Evolutionary conservation across 2,329 filamentous ascomycete species (phyloP).

Genomic region (Zymoseptoria passerinii): DNA sequence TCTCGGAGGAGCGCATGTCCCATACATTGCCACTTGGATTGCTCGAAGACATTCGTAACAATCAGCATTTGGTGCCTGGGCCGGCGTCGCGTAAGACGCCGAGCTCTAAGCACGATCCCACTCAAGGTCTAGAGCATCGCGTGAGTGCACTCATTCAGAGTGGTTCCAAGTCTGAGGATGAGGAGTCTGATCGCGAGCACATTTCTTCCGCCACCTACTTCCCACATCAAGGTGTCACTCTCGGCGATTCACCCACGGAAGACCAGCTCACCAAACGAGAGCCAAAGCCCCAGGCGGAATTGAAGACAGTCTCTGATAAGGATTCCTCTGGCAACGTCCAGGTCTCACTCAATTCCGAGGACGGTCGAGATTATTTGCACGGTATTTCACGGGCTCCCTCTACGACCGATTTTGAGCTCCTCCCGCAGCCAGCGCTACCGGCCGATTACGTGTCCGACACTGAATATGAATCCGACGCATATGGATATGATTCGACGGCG

Average conservation of each 20-base stretch:
- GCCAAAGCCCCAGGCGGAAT: constrained; percentile 9
- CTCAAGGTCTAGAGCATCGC: constrained; percentile 13
- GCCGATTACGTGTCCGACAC: constrained; percentile 29
- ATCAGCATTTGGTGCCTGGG: constrained; percentile 42
- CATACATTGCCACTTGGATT: constrained; percentile 42
- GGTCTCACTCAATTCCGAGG: constrained; percentile 53
- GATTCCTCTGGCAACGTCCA: constrained; percentile 45
- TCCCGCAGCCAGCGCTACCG: constrained; percentile 13
- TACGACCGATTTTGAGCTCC: constrained; percentile 9
- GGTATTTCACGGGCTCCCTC: constrained; percentile 37
- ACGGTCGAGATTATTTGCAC: constrained; percentile 53
- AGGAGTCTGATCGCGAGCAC: constrained; percentile 71
- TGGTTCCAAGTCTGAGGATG: constrained; percentile 37
- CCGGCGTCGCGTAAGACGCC: constrained; percentile 36
- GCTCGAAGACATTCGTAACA: constrained; percentile 50
- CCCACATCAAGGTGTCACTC: constrained; percentile 56
- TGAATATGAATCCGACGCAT: constrained; percentile 29
- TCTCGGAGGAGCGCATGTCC: constrained; percentile 23
- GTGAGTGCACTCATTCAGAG: constrained; percentile 8
- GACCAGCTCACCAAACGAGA: constrained; percentile 20
- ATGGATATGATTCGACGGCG: constrained; percentile 46
- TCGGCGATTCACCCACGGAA: constrained; percentile 32
- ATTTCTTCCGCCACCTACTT: constrained; percentile 80
- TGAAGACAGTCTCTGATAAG: background rate
- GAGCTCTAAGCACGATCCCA: constrained; percentile 25